Evolutionary conservation across 2,329 filamentous ascomycete genomes (phyloP), one percentile per base, ranked within the genome.

Genomic region (Dactylellina cionopaga): DNA sequence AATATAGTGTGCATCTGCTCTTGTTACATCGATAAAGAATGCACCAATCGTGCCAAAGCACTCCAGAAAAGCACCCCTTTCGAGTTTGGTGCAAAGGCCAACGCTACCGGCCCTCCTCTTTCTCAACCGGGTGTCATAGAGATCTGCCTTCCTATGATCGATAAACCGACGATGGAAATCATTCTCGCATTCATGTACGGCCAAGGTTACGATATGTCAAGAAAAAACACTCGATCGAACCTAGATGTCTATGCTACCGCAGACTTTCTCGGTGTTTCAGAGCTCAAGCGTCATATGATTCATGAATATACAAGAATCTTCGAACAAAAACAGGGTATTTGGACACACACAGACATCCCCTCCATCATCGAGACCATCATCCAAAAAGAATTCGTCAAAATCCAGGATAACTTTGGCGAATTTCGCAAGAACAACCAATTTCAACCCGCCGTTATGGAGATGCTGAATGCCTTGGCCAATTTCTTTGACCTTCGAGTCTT

Each of bases 1-100:
- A 65, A 65, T 22, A 65, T 65, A n/a, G 60, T 65, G 6, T 65
- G 60, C 27, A 55, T 25, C 24, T 27, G 19, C 19, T 65, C 60
- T n/a, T 17, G 37, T 25, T 65, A 37, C 29, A 47, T 65, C n/a
- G 49, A 65, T 49, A 44, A 29, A 22, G 19, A 39, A 47, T 55
- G 35, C 29, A 24, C 39, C 4, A 33, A 41, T 6, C 41, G 24
- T 27, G 13, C 7, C 15, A 44, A 19, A 10, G 1, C 7, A 1
- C 1, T 31, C 13, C 13, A 17, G 10, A 29, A 10, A 5, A 11
- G 37, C 5, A 47, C 17, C 9, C 31, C 24, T 11, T 52, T 52
- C 46, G 15, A 63, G 33, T 41, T 52, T 17, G 58, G 58, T 15
- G 46, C 15, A 37, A 17, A 37, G 1, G 31, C 35, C 9, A 35